Base-by-base conservation (phyloP, 768 basidiomycete genomes). In the Psilocybe cubensis region DNA sequence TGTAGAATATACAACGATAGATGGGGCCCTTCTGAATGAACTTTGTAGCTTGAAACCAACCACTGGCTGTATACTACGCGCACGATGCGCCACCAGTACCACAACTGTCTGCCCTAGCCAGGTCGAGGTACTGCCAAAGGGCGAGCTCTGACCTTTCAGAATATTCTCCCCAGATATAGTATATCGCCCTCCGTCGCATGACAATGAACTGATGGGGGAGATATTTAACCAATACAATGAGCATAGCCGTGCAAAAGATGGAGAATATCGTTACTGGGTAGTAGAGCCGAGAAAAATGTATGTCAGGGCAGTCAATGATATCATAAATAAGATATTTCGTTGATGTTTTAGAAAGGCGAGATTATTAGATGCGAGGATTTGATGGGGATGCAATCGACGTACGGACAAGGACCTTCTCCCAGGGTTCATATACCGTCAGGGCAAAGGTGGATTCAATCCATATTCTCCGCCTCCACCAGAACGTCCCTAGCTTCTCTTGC, bases 361-460 rank as follows among this genome's bases (percentile, higher is more conserved):
- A 50, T 17, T 17, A 28, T 14, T 2, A 12, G n/a, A 6, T n/a
- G 10, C 8, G 52, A 25, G 25, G 17, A 11, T 17, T 1, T 29
- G 25, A 31, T 31, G 40, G 33, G 27, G 12, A 14, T 29, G 17
- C 6, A 10, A 38, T 21, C 46, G 4, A 68, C 78, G 63, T 49
- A 80, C 81, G 33, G n/a, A 83, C 64, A 35, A 81, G 63, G 24
- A 76, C 63, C 66, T 79, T 82, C 67, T 83, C 81, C 75, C 80
- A 83, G 43, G 80, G 78, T 58, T 83, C 81, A 50, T 81, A 71
- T 70, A 81, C 74, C 3, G 77, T 76, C 40, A 83, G 66, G 14
- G 72, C 80, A 59, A 83, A 81, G 0, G 80, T 83, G n/a, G 78
- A 70, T 67, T 80, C 80, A 35, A 81, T 74, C 79, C 78, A 80